Base-by-base conservation (phyloP, 1,139 yeast species). In the Meyerozyma elateridarum region DNA sequence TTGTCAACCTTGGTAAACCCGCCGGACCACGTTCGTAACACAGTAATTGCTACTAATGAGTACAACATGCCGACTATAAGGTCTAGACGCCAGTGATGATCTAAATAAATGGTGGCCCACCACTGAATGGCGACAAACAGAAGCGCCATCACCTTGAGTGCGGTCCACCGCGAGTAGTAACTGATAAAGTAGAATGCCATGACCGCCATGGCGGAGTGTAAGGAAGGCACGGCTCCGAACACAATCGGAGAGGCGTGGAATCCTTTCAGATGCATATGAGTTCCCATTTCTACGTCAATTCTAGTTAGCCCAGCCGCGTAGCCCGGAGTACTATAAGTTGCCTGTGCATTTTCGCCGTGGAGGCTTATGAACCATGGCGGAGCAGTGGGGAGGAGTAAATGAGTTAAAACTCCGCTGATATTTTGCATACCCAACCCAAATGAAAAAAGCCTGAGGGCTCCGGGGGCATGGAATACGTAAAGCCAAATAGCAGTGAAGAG, bases 101-200 rank as follows among this genome's bases (percentile, higher is more conserved):
- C 85, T 38, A 80, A 54, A 46, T 80, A 80, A 54, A 80, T 78
- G 9, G 87, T 78, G 15, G 83, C 77, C 85, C 85, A 80, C 81
- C 85, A 77, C 49, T 79, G 87, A 30, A 76, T 49, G 5, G 60
- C 37, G 29, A 74, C 72, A 58, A 74, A 63, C 4, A 35, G 25
- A 34, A 64, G 42, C 34, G 68, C 59, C 20, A 52, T 36, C 12
- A 51, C 29, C 46, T 70, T 58, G 40, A 70, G 51, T 1, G 51
- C 25, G 2, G 44, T 46, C 67, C 70, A 66, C 37, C 51, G 59
- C 37, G 70, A 45, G 42, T 63, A 62, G 49, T 65, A 67, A 34
- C 64, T 45, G 36, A 72, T 50, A 45, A 71, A 70, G 37, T 73
- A 56, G 41, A 70, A 68, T 29, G 72, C 70, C 49, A 72, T 71